A percentile compares a stretch with the other conserved stretches of the same genome.
These are phyloP conservation scores for Actinomucor elegans DNA, from an alignment of 371 early-diverging fungal genomes.

Conservation along the genomic window DNA sequence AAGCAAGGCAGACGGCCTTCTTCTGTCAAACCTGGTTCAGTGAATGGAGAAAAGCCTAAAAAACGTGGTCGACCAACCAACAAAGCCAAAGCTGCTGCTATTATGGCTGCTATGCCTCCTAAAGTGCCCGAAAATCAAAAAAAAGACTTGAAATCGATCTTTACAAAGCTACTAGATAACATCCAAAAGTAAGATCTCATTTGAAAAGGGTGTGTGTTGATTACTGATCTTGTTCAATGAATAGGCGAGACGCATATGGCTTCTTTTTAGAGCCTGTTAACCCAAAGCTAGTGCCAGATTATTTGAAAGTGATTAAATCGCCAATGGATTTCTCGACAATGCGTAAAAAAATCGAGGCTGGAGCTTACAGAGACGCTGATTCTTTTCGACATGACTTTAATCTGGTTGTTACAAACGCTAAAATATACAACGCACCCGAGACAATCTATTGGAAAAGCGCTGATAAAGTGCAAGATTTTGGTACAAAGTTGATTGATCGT, in stretches of 20 bases:
- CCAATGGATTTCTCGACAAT: constrained; percentile 78
- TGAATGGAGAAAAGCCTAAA: constrained; percentile 34
- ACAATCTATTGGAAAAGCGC: constrained; percentile 75
- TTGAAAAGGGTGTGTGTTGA: not conserved
- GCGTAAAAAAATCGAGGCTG: constrained; percentile 55
- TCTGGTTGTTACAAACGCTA: constrained; percentile 68
- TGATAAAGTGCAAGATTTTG: constrained; percentile 62
- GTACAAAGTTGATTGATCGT: constrained; percentile 58
- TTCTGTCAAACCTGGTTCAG: constrained; percentile 7
- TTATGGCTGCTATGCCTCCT: constrained; percentile 24
- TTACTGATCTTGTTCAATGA: not conserved
- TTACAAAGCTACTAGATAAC: constrained; percentile 49
- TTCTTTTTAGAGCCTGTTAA: constrained; percentile 87
- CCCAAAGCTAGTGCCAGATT: constrained; percentile 71
- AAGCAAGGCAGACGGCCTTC: constrained; percentile 18
- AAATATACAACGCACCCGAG: constrained; percentile 71
- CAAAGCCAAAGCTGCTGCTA: constrained; percentile 26
- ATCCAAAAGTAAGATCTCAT: constrained; percentile 47
- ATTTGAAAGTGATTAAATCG: constrained; percentile 66
- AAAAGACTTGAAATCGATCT: constrained; percentile 45
- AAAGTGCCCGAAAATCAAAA: constrained; percentile 29
- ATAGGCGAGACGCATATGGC: constrained; percentile 63
- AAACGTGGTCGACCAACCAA: constrained; percentile 41
- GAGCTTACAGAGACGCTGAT: constrained; percentile 50
- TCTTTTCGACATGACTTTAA: constrained; percentile 64